Percentiles rank a stretch among this genome's conserved stretches.
Conservation (phyloP, 78 protist species). For the Pigoraptor vietnamica region DNA sequence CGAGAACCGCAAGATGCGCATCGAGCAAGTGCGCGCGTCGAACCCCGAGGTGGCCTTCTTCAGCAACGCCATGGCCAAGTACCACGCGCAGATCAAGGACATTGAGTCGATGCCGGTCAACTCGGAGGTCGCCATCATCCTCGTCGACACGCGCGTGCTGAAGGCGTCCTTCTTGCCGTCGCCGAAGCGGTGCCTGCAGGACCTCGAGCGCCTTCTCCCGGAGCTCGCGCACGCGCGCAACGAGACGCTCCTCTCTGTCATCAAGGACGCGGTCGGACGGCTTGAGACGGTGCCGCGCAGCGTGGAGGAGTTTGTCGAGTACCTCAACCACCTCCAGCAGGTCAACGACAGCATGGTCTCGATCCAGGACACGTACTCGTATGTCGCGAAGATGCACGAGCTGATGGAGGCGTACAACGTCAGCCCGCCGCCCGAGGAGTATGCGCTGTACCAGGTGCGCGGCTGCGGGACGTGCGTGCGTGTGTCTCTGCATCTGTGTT, state of each 20-base stretch:
- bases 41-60: neutral
- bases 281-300: neutral
- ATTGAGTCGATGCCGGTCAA: neutral
- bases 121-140: neutral
- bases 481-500: neutral
- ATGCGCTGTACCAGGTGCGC: neutral
- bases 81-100: neutral
- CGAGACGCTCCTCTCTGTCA: neutral
- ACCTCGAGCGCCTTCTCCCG: neutral
- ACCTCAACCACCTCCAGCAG: neutral
- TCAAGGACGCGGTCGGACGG: neutral
- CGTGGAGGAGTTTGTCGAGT: neutral
- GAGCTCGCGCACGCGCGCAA: neutral
- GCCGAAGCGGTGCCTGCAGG: neutral
- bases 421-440: neutral
- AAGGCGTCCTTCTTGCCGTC: neutral
- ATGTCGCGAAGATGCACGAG: neutral
- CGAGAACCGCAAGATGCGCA: neutral
- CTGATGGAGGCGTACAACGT: neutral
- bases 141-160: neutral
- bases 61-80: neutral
- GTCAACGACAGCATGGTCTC: neutral
- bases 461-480: neutral
- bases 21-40: neutral
- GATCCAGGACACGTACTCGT: neutral